Evolutionary conservation across 192 early-diverging fungal genomes (phyloP), one percentile per base, ranked within the genome.

Genomic region (Backusella sp.): DNA sequence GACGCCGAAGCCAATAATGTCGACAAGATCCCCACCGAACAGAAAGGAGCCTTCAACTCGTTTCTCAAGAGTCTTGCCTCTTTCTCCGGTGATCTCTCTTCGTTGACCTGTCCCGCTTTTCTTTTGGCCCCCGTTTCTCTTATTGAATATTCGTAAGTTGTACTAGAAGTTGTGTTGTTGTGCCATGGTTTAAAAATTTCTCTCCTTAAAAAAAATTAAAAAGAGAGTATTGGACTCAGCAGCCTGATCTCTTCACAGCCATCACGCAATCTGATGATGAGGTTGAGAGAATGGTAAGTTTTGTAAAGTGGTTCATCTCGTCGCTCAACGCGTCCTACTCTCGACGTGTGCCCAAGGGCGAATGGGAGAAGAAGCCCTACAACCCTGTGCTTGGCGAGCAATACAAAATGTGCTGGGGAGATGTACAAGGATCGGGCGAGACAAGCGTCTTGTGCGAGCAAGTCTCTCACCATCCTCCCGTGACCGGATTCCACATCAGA

Each of bases 11-110:
- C 66, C 4, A 78, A 78, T 32, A 78, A 78, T 36, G 77, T 78
- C 11, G 77, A 78, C 37, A 46, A 68, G 34, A 78, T 91, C 17
- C 88, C 90, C 5, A 72, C 83, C 30, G 86, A 87, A 59, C 85
- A 90, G 68, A 86, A 86, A 70, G 87, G 87, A 17, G 88, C 88
- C 42, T 86, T 93, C 72, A 83, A 87, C 74, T 85, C 85, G 0
- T 92, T 93, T 68, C 62, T 92, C 65, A 86, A 88, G 75, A 87
- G 87, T 28, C 79, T 94, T 7, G 85, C 90, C n/a, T 89, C 90
- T 62, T 92, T 92, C 72, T 92, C 93, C n/a, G 93, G 93, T 19
- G 93, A 94, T 77, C 87, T 94, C 42, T 92, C 91, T 23, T 85
- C 87, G 67, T 82, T 94, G 46, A 93, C 93, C 8, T 92, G 91